Percentiles rank a stretch among this genome's conserved stretches.
Conservation (phyloP, 768 basidiomycete genomes). For the Podaxis sp. region DNA sequence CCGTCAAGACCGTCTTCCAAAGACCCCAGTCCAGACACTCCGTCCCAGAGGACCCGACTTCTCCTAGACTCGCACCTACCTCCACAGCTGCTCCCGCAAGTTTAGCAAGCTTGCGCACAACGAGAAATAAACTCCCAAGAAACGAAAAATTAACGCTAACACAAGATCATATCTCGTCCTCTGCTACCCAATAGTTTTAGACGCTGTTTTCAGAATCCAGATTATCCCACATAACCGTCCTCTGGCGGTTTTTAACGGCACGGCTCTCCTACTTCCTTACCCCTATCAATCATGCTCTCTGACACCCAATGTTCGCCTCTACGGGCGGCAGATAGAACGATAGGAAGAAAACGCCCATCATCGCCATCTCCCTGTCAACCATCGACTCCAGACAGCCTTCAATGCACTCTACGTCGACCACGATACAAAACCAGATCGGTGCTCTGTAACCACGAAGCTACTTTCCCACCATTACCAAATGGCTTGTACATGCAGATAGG, state of each 20-base stretch:
- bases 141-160: neutral
- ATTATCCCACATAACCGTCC: neutral
- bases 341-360: neutral
- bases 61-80: neutral
- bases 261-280: neutral
- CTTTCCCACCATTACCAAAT: neutral
- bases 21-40: neutral
- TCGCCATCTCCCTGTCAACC: neutral
- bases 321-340: neutral
- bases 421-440: neutral
- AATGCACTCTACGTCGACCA: neutral
- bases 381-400: neutral
- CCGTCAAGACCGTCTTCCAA: neutral
- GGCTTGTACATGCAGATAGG: neutral
- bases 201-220: neutral
- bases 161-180: neutral
- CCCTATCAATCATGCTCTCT: neutral
- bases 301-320: neutral
- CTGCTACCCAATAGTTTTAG: neutral
- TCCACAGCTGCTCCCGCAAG: neutral
- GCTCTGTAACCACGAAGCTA: neutral
- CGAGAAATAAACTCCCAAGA: constrained; percentile 4
- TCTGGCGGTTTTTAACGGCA: neutral
- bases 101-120: neutral
- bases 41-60: neutral